A percentile compares a stretch with the other conserved stretches of the same genome.
Conservation (phyloP, 345 rosid species). For the Syzygium jambos region DNA sequence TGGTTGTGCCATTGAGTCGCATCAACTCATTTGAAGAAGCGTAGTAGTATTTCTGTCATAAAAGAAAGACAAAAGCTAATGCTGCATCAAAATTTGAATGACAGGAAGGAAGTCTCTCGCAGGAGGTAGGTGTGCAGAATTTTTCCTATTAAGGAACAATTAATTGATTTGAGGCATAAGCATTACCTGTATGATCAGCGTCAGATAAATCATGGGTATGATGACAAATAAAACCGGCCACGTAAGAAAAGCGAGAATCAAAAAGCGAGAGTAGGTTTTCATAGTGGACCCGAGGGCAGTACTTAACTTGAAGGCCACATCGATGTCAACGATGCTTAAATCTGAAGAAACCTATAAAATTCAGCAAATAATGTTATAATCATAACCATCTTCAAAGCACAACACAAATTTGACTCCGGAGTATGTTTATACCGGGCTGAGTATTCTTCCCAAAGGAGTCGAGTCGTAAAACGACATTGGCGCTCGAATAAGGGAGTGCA, state of each 20-base stretch:
- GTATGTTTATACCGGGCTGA: conserved; percentile 28
- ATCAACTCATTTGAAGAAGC: conserved; percentile 46
- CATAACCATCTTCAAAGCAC: neutral
- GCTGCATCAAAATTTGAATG: neutral
- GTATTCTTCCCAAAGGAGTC: conserved; percentile 46
- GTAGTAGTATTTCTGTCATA: conserved; percentile 37
- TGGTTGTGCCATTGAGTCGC: conserved; percentile 57
- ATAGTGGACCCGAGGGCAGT: conserved; percentile 18
- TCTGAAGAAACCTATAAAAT: conserved; percentile 42
- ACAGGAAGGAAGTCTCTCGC: neutral
- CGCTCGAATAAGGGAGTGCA: conserved; percentile 28
- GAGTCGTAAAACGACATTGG: conserved; percentile 44
- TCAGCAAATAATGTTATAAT: neutral
- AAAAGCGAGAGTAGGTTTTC: conserved; percentile 20
- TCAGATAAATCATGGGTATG: conserved; percentile 37
- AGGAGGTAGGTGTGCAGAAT: neutral
- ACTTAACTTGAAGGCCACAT: conserved; percentile 20
- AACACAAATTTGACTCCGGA: neutral
- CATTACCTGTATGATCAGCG: conserved; percentile 28
- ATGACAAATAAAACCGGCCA: conserved; percentile 47
- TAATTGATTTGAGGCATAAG: neutral
- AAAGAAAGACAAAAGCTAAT: neutral
- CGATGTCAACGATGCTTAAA: conserved; percentile 29
- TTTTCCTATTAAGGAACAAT: neutral
- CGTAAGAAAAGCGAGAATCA: conserved; percentile 22